Conservation (phyloP, 164 flowering plant genomes). For the Tetrastigma voinierianum region DNA sequence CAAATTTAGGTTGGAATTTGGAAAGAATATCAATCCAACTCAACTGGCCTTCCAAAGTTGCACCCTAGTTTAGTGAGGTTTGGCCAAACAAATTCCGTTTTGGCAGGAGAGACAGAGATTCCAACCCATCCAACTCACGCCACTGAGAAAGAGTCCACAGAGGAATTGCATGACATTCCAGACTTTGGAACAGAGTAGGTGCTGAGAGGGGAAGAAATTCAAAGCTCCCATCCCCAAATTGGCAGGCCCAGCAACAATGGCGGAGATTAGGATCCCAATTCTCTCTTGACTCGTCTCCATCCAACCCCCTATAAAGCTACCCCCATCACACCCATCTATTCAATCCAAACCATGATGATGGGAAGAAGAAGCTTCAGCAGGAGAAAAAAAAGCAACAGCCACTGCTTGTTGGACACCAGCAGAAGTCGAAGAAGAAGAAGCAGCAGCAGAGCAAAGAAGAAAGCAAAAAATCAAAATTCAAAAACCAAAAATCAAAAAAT, state of each 20-base stretch:
- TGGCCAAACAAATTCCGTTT: not conserved
- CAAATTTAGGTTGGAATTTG: too few relatives aligned
- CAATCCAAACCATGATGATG: not conserved
- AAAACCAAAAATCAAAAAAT: not conserved
- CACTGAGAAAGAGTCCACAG: not conserved
- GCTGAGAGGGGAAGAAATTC: not conserved
- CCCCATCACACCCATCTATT: not conserved
- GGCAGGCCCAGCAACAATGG: slow-evolving; percentile 11
- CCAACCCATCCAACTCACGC: not conserved
- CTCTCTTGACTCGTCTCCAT: slow-evolving; percentile 2
- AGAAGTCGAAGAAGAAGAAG: not conserved
- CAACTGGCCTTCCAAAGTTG: too few relatives aligned
- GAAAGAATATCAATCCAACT: too few relatives aligned
- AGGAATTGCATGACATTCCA: not conserved
- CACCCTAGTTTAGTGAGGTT: too few relatives aligned
- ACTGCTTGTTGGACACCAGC: not conserved
- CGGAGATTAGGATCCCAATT: slow-evolving; percentile 7
- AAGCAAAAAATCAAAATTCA: too few relatives aligned
- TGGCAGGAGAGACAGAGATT: not conserved
- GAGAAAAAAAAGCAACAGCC: not conserved
- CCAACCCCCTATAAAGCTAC: not conserved
- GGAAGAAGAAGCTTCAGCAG: not conserved
- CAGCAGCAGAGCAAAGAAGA: not conserved
- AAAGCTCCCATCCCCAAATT: not conserved
- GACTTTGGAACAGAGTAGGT: not conserved